Conservation (phyloP, 108 stramenopile genomes). For the Ochromonas danica region DNA sequence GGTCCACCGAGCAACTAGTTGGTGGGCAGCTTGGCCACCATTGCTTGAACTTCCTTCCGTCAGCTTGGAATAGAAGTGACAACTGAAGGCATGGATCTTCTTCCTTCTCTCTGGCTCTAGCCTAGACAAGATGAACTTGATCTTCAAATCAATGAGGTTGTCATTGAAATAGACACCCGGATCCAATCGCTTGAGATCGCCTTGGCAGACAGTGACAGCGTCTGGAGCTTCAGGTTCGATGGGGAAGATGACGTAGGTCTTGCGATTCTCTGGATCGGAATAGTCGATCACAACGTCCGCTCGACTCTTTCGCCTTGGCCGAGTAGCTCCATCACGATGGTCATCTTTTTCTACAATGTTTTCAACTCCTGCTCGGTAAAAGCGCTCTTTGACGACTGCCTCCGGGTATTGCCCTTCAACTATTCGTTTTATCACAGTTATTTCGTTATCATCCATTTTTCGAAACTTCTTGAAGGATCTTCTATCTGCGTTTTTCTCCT, state of each 20-base stretch:
- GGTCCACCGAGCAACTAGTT: slow-evolving; percentile 5
- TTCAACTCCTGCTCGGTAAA: too few relatives aligned
- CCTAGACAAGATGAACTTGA: background rate
- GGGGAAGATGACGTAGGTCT: background rate
- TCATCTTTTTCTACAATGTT: too few relatives aligned
- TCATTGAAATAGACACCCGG: slow-evolving; percentile 34
- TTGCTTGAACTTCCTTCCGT: slow-evolving; percentile 1
- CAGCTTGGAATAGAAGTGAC: slow-evolving; percentile 28
- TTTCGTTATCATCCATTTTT: too few relatives aligned
- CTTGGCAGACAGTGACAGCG: background rate
- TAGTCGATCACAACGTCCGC: too few relatives aligned
- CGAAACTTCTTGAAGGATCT: background rate
- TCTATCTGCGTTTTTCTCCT: background rate
- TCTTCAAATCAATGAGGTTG: slow-evolving; percentile 27
- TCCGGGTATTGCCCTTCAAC: too few relatives aligned
- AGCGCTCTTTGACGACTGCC: too few relatives aligned
- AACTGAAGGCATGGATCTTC: slow-evolving; percentile 25
- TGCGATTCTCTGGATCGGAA: too few relatives aligned
- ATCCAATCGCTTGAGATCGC: slow-evolving; percentile 3
- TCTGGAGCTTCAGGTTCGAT: background rate
- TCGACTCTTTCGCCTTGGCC: too few relatives aligned
- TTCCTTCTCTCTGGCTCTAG: background rate
- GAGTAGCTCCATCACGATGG: too few relatives aligned
- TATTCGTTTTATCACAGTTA: too few relatives aligned
- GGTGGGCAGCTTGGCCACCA: background rate